A percentile compares a stretch with the other conserved stretches of the same genome.
These are phyloP conservation scores for Grifola frondosa DNA, from an alignment of 1,284 basidiomycete species.

Conservation along the genomic window DNA sequence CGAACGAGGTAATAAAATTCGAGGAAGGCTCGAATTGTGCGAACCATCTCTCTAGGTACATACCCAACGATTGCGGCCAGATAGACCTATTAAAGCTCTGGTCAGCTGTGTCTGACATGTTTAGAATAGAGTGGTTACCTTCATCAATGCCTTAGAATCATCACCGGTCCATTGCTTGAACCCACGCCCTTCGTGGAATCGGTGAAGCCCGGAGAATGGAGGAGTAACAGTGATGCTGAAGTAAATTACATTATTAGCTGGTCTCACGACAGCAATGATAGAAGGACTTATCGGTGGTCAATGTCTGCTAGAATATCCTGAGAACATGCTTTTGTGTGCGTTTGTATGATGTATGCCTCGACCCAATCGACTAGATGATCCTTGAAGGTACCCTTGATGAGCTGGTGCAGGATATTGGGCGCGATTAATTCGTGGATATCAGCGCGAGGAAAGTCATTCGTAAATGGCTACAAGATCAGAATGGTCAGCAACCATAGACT, in stretches of 20 bases:
- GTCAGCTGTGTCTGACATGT: background rate
- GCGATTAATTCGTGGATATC: constrained; percentile 7
- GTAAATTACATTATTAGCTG: background rate
- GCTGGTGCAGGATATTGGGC: constrained; percentile 7
- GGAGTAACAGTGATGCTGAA: constrained; percentile 10
- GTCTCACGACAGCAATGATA: background rate
- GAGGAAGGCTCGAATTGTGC: constrained; percentile 7
- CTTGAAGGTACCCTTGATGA: constrained; percentile 2
- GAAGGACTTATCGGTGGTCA: constrained; percentile 14
- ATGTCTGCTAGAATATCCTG: constrained; percentile 11
- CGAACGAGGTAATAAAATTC: constrained; percentile 14
- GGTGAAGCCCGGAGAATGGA: constrained; percentile 9
- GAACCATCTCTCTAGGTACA: constrained; percentile 14
- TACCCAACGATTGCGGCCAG: constrained; percentile 15
- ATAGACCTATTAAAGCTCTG: constrained; percentile 10
- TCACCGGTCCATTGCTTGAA: constrained; percentile 25
- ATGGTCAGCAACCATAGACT: background rate
- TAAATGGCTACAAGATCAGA: constrained; percentile 5
- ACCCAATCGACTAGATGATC: constrained; percentile 18
- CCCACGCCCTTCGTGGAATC: constrained; percentile 12
- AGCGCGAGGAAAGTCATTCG: constrained; percentile 6
- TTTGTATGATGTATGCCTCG: background rate
- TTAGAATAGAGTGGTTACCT: constrained; percentile 3
- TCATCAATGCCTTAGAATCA: constrained; percentile 22
- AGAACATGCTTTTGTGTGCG: background rate